Base-by-base conservation (phyloP, 192 early-diverging fungal species). In the Gamsiella multidivaricata region DNA sequence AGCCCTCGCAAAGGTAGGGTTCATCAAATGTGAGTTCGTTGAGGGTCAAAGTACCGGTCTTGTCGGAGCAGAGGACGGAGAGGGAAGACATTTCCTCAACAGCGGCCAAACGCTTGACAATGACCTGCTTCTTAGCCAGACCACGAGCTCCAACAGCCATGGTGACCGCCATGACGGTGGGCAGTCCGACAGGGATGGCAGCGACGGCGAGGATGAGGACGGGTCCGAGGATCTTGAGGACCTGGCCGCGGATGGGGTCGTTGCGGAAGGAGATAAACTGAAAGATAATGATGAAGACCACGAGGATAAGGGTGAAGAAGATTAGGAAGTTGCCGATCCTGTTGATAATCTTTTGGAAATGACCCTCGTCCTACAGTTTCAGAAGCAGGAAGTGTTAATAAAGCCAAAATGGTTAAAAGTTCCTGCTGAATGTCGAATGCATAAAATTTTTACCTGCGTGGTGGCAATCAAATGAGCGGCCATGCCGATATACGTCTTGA, bases 131-230 rank as follows among this genome's bases (percentile, higher is more conserved):
- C 22, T 85, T 83, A 12, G 93, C 91, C 45, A 94, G 65, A 60
- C 93, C 83, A 26, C 81, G 80, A 14, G 92, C 91, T 62, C 93
- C 93, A 39, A 94, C 87, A 54, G 93, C 93, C 92, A 94, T 93
- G 10, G 93, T 94, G 20, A 94, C 92, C n/a, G 89, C 88, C 88
- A 94, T 86, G 54, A 94, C 90, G 7, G 93, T 91, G 14, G 92
- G 93, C 1, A 94, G 80, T 61, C 93, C 93, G 34, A 93, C 86
- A 20, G 93, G 93, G 65, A 94, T 92, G 41, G 91, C 91, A 47
- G 92, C 91, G 51, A 94, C 86, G 9, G 90, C 91, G 22, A 94
- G 64, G 29, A 93, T 81, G 29, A 94, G 73, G 54, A 91, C 88
- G 15, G 89, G 70, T 20, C 84, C 79, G 12, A 94, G 57, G 18